A percentile compares a stretch with the other conserved stretches of the same genome.
Conservation (phyloP, 192 early-diverging fungal genomes). For the Coemansia reversa region DNA sequence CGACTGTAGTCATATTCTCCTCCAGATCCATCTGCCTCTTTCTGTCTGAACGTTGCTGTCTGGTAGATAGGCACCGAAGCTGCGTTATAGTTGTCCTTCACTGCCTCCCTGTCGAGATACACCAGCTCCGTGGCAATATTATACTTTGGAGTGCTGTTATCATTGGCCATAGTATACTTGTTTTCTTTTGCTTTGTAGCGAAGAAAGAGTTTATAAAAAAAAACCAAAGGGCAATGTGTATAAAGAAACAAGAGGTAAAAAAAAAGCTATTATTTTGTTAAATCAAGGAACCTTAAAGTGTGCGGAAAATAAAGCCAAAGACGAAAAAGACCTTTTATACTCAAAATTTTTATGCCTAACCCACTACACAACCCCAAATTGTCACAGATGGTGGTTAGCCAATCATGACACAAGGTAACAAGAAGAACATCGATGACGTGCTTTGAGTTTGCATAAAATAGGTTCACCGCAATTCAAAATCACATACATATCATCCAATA, state of each 20-base stretch:
- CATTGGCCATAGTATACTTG: slow-evolving; percentile 12
- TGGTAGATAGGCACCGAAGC: slow-evolving; percentile 97
- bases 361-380: not conserved
- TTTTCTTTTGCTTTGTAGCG: not conserved
- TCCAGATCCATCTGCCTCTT: slow-evolving; percentile 73
- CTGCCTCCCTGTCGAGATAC: slow-evolving; percentile 64
- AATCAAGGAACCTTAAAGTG: not conserved
- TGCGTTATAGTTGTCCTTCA: slow-evolving; percentile 84
- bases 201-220: not conserved
- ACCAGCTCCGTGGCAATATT: slow-evolving; percentile 76
- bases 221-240: not conserved
- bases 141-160: slow-evolving; percentile 47
- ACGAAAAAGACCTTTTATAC: no score
- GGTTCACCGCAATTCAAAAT: not conserved
- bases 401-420: not conserved
- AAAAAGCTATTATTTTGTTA: not conserved
- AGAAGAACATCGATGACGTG: not conserved
- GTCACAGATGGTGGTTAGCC: not conserved
- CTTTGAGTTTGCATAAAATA: not conserved
- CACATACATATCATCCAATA: not conserved
- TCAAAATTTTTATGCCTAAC: not conserved
- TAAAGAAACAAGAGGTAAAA: not conserved
- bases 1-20: slow-evolving; percentile 92
- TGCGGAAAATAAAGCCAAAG: not conserved
- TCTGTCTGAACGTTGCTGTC: slow-evolving; percentile 95